Conservation (phyloP, 192 early-diverging fungal genomes). For the Helicostylum pulchrum region DNA sequence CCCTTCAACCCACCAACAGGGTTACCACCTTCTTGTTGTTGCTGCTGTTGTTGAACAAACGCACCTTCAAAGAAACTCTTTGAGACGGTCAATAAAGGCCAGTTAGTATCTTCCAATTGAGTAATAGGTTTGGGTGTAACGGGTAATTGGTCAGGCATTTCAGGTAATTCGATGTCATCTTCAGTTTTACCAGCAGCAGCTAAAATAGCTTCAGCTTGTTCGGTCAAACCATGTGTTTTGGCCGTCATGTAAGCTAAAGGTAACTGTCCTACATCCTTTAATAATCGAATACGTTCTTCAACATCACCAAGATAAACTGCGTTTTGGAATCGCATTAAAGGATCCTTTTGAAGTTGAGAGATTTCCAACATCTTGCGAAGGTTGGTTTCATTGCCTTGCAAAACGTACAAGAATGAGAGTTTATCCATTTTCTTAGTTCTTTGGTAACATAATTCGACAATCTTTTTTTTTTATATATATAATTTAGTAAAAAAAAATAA, state of each 20-base stretch:
- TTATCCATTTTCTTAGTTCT: slow-evolving; percentile 88
- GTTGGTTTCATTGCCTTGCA: slow-evolving; percentile 90
- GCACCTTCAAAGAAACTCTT: slow-evolving; percentile 83
- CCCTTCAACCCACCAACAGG: neutral
- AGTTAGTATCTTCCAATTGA: slow-evolving; percentile 77
- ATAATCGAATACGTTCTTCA: slow-evolving; percentile 81
- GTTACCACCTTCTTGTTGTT: slow-evolving; percentile 7
- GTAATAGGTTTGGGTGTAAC: slow-evolving; percentile 70
- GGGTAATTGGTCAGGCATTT: slow-evolving; percentile 51
- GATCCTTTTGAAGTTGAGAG: slow-evolving; percentile 77
- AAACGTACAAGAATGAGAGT: slow-evolving; percentile 93
- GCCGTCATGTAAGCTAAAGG: slow-evolving; percentile 93
- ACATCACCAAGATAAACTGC: slow-evolving; percentile 88
- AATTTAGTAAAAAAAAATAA: slow-evolving; percentile 6
- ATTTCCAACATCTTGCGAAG: slow-evolving; percentile 94
- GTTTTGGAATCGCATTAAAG: slow-evolving; percentile 92
- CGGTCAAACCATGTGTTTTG: slow-evolving; percentile 81
- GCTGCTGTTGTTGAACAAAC: slow-evolving; percentile 52
- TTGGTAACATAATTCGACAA: slow-evolving; percentile 90
- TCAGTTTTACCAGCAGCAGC: slow-evolving; percentile 64
- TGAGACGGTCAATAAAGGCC: slow-evolving; percentile 86
- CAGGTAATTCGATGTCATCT: slow-evolving; percentile 52
- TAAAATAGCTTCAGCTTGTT: slow-evolving; percentile 83
- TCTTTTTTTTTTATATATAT: too few relatives aligned
- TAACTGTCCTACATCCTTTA: slow-evolving; percentile 85